These are phyloP conservation scores for Phragmites australis DNA, from an alignment of 176 grass and related monocot genomes.

Conservation along the genomic window DNA sequence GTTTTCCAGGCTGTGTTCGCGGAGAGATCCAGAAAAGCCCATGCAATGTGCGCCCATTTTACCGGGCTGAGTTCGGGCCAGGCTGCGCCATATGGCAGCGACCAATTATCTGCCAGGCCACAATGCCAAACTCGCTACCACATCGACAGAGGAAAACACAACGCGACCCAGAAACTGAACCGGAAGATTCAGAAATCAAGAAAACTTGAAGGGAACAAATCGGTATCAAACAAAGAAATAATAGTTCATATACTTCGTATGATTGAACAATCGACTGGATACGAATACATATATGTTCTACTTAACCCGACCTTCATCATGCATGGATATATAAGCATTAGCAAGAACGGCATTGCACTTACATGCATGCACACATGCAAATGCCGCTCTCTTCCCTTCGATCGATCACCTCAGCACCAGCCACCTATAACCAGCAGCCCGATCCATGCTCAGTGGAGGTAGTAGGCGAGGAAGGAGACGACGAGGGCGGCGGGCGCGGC, in stretches of 20 bases:
- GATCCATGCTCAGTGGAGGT: constrained; percentile 25
- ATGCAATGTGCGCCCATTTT: background rate
- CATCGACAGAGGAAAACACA: no score
- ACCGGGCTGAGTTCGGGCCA: background rate
- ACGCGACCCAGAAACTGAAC: no score
- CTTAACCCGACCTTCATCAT: background rate
- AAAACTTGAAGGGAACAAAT: no score
- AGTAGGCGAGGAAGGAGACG: constrained; percentile 47
- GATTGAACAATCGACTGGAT: background rate
- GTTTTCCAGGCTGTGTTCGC: background rate
- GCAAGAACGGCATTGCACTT: background rate
- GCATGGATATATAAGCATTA: background rate
- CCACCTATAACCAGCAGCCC: background rate
- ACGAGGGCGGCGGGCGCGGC: constrained; percentile 11
- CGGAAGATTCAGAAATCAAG: no score
- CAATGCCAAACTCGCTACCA: no score
- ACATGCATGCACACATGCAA: background rate
- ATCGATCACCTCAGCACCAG: background rate
- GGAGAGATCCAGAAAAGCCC: background rate
- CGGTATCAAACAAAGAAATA: background rate
- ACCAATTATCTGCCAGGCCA: no score
- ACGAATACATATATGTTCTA: background rate
- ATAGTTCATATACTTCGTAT: background rate
- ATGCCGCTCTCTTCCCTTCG: background rate
- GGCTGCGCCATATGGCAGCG: no score